Percentiles rank a stretch among this genome's conserved stretches.
These are phyloP conservation scores for Rhizoctonia solani DNA, from an alignment of 1,284 basidiomycete genomes.

Conservation along the genomic window DNA sequence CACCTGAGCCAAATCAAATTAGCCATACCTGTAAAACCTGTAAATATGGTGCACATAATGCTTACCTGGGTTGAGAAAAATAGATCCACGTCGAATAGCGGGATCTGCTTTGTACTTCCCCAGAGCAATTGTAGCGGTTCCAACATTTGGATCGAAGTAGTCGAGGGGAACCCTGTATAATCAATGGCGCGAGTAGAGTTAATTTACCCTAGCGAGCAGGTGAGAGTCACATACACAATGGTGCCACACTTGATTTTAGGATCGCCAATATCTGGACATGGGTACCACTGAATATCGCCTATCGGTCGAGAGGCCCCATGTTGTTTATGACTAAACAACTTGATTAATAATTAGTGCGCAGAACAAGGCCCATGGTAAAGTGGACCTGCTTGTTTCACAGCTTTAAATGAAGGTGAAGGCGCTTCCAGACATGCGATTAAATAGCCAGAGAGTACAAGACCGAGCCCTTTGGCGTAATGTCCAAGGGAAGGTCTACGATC, in stretches of 20 bases:
- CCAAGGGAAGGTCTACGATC: too few species aligned
- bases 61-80: constrained; percentile 22
- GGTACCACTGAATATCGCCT: constrained; percentile 23
- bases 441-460: constrained; percentile 12
- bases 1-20: neutral
- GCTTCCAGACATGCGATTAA: constrained; percentile 5
- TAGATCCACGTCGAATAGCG: constrained; percentile 12
- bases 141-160: constrained; percentile 13
- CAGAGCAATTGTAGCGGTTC: constrained; percentile 19
- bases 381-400: neutral
- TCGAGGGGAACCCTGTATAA: constrained; percentile 19
- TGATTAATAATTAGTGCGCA: neutral
- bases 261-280: neutral
- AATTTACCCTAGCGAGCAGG: neutral
- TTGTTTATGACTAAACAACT: neutral
- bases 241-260: constrained; percentile 24
- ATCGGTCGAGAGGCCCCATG: neutral
- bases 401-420: neutral
- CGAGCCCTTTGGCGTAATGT: constrained; percentile 1
- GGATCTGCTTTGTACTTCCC: constrained; percentile 27
- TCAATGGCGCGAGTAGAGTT: neutral
- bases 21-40: neutral
- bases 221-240: constrained; percentile 2
- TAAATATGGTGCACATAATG: neutral
- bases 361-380: neutral